Conservation (phyloP, 78 protist genomes). For the Dictyostelium intermedium region DNA sequence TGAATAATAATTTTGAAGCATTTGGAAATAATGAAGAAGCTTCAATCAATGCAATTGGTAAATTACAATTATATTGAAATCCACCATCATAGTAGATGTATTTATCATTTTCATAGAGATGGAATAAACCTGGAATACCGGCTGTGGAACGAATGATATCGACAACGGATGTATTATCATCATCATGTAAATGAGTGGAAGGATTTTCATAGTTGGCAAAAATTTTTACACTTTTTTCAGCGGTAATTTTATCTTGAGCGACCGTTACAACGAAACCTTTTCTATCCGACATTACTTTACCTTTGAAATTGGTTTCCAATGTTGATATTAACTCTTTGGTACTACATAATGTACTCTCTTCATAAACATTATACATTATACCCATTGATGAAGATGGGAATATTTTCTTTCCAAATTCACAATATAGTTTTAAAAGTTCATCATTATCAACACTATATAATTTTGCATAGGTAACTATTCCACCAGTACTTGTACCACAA, state of each 20-base stretch:
- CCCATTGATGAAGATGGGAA: not conserved
- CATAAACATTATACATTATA: not conserved
- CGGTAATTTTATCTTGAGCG: not conserved
- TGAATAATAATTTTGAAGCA: not conserved
- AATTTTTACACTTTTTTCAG: not conserved
- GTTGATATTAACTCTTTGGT: not conserved
- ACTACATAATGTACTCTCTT: not conserved
- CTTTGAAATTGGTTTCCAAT: not conserved
- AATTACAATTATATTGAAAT: not conserved
- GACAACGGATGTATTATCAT: not conserved
- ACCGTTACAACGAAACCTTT: not conserved
- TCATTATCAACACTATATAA: not conserved
- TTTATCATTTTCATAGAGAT: not conserved
- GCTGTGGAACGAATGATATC: not conserved
- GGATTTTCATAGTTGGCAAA: conserved; percentile 8
- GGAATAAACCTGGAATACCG: conserved; percentile 3
- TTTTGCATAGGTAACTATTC: not conserved
- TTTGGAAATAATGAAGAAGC: not conserved
- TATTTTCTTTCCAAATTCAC: not conserved
- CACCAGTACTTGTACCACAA: conserved; percentile 13
- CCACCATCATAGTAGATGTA: conserved; percentile 9
- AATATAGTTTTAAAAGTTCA: not conserved
- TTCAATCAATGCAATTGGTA: conserved; percentile 16
- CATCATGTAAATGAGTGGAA: not conserved
- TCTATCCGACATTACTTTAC: not conserved